These are phyloP conservation scores for Erythrophleum fordii DNA, from an alignment of 306 rosid species.

Conservation along the genomic window DNA sequence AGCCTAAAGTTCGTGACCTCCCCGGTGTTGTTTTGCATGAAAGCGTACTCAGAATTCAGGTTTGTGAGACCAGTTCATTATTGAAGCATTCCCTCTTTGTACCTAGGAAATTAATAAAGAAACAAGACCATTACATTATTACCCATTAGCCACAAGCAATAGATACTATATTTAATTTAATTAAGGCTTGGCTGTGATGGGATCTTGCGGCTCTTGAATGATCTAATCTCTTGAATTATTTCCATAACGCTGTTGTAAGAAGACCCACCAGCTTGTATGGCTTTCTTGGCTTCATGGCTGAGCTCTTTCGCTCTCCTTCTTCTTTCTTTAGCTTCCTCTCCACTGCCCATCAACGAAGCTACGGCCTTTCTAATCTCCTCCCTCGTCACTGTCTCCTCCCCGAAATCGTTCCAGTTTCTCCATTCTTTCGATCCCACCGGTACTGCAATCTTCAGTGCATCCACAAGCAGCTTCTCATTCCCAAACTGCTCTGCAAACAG, in stretches of 20 bases:
- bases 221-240: constrained; percentile 30
- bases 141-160: no score
- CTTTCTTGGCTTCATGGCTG: constrained; percentile 34
- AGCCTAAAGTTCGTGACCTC: no score
- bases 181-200: not conserved
- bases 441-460: constrained; percentile 48
- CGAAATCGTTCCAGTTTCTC: constrained; percentile 44
- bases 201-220: not conserved
- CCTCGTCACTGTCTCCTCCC: constrained; percentile 27
- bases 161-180: no score
- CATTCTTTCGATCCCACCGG: constrained; percentile 42
- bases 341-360: constrained; percentile 26
- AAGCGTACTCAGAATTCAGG: no score
- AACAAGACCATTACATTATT: no score
- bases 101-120: no score
- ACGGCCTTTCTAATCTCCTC: constrained; percentile 38
- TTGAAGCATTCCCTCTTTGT: no score
- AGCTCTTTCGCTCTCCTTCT: constrained; percentile 26
- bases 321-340: constrained; percentile 27
- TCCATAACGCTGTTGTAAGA: constrained; percentile 32
- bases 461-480: constrained; percentile 42
- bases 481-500: constrained; percentile 46
- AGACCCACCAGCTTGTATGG: constrained; percentile 40
- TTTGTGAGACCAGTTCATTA: no score
- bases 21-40: no score